These are phyloP conservation scores for Pichia sp. DNA, from an alignment of 1,139 yeast genomes.

Conservation along the genomic window DNA sequence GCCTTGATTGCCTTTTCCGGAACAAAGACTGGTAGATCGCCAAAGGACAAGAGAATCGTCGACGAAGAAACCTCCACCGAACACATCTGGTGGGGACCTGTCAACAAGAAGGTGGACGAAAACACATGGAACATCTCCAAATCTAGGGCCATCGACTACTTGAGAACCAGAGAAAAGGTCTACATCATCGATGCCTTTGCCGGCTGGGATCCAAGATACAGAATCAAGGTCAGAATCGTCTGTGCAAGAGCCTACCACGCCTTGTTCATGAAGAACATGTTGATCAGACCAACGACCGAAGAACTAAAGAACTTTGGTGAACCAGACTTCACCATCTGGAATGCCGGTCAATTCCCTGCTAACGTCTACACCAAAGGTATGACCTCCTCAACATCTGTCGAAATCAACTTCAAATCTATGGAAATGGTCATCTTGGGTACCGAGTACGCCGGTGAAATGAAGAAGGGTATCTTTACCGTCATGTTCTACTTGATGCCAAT, in stretches of 20 bases:
- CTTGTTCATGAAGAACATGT: conserved; percentile 95
- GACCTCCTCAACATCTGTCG: conserved; percentile 95
- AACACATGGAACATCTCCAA: conserved; percentile 94
- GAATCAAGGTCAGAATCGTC: conserved; percentile 93
- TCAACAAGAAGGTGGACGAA: conserved; percentile 90
- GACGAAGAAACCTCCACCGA: conserved; percentile 84
- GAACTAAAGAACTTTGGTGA: conserved; percentile 89
- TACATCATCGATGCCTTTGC: conserved; percentile 96
- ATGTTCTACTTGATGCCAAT: conserved; percentile 99
- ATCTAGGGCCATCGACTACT: conserved; percentile 94
- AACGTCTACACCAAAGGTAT: conserved; percentile 94
- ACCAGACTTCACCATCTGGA: conserved; percentile 98
- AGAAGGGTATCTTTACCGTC: conserved; percentile 97
- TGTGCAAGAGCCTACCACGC: conserved; percentile 99
- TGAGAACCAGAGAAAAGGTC: conserved; percentile 91
- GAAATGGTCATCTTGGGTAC: conserved; percentile 99
- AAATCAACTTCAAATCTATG: conserved; percentile 94
- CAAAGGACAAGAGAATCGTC: conserved; percentile 96
- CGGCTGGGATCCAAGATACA: conserved; percentile 98
- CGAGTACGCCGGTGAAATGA: conserved; percentile 99
- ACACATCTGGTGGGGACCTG: conserved; percentile 99
- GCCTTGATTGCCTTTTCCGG: conserved; percentile 97
- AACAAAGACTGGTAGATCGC: conserved; percentile 95
- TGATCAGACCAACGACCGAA: conserved; percentile 89
- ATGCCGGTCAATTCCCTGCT: conserved; percentile 99